Percentiles rank a stretch among this genome's conserved stretches.
Evolutionary conservation across 306 rosid species (phyloP).

Genomic region (Mimosa bimucronata): DNA sequence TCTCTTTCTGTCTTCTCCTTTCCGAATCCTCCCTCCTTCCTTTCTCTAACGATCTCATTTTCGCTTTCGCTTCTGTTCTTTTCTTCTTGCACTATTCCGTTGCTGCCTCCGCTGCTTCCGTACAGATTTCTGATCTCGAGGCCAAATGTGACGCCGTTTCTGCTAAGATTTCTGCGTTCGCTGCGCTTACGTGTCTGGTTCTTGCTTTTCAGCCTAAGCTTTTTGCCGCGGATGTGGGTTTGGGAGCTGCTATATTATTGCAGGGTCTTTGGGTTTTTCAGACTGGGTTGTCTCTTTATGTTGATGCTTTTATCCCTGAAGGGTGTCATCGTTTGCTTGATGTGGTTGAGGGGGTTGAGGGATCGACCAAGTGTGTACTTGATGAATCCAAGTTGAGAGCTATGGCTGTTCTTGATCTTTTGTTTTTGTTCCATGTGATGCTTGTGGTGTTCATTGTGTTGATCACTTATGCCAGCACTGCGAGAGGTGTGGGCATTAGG

Average conservation of each 20-base stretch:
- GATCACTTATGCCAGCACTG: constrained; percentile 51
- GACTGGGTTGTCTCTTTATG: constrained; percentile 82
- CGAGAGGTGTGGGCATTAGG: constrained; percentile 52
- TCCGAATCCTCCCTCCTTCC: constrained; percentile 58
- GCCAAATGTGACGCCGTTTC: constrained; percentile 77
- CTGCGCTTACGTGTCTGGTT: constrained; percentile 53
- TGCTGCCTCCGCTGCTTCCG: constrained; percentile 55
- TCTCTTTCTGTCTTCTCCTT: constrained; percentile 63
- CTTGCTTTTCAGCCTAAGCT: constrained; percentile 70
- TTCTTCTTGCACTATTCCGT: constrained; percentile 69
- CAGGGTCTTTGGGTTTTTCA: constrained; percentile 86
- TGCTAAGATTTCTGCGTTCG: constrained; percentile 52
- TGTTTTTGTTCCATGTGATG: constrained; percentile 64
- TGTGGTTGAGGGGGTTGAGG: constrained; percentile 71
- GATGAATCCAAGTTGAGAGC: constrained; percentile 83
- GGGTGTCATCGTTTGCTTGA: constrained; percentile 90
- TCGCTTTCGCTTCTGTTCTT: constrained; percentile 63
- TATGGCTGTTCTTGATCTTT: constrained; percentile 75
- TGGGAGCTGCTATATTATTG: constrained; percentile 64
- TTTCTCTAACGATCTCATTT: constrained; percentile 66
- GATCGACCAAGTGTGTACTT: constrained; percentile 88
- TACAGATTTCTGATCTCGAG: constrained; percentile 75
- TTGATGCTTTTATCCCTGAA: constrained; percentile 85
- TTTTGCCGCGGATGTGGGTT: constrained; percentile 67
- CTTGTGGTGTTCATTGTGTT: constrained; percentile 61